Percentiles rank a stretch among this genome's conserved stretches.
Evolutionary conservation across 2,329 filamentous ascomycete genomes (phyloP).

Genomic region (Colletotrichum siamense): DNA sequence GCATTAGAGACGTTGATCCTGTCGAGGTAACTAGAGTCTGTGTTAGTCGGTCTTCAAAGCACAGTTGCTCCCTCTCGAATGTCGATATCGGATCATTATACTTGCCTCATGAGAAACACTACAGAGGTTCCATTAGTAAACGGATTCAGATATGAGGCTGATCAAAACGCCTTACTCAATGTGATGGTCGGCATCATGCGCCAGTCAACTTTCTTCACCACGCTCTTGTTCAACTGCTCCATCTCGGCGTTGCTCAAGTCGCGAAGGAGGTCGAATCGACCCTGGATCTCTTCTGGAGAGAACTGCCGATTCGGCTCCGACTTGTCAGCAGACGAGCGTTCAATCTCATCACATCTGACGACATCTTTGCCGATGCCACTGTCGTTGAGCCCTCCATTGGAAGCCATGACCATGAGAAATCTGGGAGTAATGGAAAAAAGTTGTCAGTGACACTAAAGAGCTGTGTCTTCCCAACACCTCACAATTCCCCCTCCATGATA

Average conservation of each 20-base stretch:
- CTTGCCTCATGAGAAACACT: conserved; percentile 32
- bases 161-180: conserved; percentile 3
- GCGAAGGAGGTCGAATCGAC: conserved; percentile 26
- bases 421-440: not conserved
- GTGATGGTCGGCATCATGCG: conserved; percentile 33
- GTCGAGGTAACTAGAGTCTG: conserved; percentile 48
- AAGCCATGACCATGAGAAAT: not conserved
- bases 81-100: not conserved
- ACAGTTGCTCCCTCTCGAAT: fast-evolving
- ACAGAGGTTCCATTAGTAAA: too few species aligned
- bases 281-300: conserved; percentile 26
- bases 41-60: not conserved
- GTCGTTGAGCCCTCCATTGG: not conserved
- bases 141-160: fast-evolving
- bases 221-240: conserved; percentile 29
- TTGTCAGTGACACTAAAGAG: not conserved
- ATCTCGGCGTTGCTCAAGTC: conserved; percentile 27
- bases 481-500: not conserved
- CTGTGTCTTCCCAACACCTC: not conserved
- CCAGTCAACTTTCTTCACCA: conserved; percentile 35
- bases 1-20: conserved; percentile 54
- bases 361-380: not conserved
- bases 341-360: not conserved
- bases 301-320: not conserved
- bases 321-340: not conserved